Conservation (phyloP, 371 early-diverging fungal genomes). For the Mucor sp. region DNA sequence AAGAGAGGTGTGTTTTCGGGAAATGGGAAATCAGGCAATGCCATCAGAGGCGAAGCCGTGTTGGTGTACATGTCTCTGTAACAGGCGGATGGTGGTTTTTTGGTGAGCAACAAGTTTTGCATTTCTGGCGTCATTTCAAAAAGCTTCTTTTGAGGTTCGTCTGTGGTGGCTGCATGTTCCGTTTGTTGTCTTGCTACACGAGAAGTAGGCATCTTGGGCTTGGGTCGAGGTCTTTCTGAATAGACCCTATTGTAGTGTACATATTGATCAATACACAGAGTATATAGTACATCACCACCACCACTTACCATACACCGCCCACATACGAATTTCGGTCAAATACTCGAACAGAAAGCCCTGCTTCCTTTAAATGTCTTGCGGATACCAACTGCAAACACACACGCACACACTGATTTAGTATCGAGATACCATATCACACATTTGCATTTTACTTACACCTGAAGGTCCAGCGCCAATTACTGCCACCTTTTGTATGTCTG, state of each 20-base stretch:
- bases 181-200: background rate
- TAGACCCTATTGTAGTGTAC: slow-evolving; percentile 12
- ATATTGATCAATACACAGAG: background rate
- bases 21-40: slow-evolving; percentile 13
- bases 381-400: slow-evolving; percentile 9
- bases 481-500: slow-evolving; percentile 23
- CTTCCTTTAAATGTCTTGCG: slow-evolving; percentile 14
- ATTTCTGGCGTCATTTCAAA: slow-evolving; percentile 23
- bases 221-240: slow-evolving; percentile 17
- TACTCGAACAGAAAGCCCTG: slow-evolving; percentile 19
- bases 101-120: slow-evolving; percentile 1
- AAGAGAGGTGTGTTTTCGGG: background rate
- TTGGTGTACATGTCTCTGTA: slow-evolving; percentile 27
- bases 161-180: background rate
- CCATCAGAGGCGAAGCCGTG: background rate
- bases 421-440: background rate
- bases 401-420: background rate
- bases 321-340: slow-evolving; percentile 23
- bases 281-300: background rate
- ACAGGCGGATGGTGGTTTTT: slow-evolving; percentile 23
- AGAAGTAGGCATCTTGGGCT: slow-evolving; percentile 25
- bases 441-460: slow-evolving; percentile 9
- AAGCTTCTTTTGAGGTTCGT: slow-evolving; percentile 8
- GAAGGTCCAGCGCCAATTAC: slow-evolving; percentile 29
- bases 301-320: slow-evolving; percentile 31